Evolutionary conservation across 441 rosid species (phyloP).

Genomic region (Kokia cookei): DNA sequence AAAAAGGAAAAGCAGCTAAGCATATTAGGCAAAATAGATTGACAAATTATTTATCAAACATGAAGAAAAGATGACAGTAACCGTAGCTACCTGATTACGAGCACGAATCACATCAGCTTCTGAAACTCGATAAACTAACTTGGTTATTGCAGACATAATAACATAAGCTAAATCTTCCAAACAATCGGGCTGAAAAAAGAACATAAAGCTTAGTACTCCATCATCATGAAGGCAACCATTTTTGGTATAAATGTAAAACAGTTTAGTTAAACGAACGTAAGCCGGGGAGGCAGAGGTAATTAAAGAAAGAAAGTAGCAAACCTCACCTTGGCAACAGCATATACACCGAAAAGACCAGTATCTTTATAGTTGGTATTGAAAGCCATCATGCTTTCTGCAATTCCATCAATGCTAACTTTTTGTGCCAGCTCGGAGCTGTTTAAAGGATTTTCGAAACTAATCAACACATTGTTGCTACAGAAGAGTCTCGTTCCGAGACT

Average conservation of each 20-base stretch:
- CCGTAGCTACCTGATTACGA: conserved; percentile 69
- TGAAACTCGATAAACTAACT: conserved; percentile 79
- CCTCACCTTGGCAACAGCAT: conserved; percentile 94
- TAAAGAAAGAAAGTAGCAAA: not conserved
- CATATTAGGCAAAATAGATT: not conserved
- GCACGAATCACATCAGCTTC: conserved; percentile 95
- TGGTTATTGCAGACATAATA: conserved; percentile 75
- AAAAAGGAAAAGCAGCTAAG: not conserved
- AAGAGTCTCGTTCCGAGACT: not conserved
- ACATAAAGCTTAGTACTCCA: not conserved
- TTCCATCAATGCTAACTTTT: conserved; percentile 72
- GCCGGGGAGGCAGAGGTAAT: too few species aligned
- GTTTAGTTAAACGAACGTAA: too few species aligned
- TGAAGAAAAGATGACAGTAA: not conserved
- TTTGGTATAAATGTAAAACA: too few species aligned
- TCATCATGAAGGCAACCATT: not conserved
- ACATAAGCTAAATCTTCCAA: conserved; percentile 88
- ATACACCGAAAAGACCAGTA: conserved; percentile 93
- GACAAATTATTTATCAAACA: not conserved
- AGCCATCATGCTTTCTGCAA: conserved; percentile 96
- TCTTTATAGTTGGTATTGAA: conserved; percentile 98
- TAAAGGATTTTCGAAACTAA: conserved; percentile 10
- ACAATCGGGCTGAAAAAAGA: conserved; percentile 62
- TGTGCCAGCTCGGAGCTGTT: conserved; percentile 86
- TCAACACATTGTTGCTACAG: conserved; percentile 2